Base-by-base conservation (phyloP, 345 rosid genomes). In the Rhodomyrtus tomentosa region DNA sequence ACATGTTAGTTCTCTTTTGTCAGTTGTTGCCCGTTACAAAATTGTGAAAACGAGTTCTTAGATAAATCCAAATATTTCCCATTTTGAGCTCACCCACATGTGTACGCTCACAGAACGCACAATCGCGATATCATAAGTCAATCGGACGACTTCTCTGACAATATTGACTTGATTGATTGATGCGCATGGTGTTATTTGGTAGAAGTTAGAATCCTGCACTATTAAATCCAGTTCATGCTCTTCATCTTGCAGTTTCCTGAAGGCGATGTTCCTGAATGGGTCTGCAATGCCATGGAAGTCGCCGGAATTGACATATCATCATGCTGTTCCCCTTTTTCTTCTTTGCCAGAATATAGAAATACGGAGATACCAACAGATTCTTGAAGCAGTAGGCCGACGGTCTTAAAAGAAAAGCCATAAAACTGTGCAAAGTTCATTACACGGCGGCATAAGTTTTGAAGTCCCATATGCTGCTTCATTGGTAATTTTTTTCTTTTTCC, bases 241-340 rank as follows among this genome's bases (percentile, higher is more conserved):
- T 20, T 68, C 21, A 68, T 29, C 82, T 7, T 91, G 88, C 84
- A 95, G 98, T 95, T 95, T 88, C 98, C 95, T 1, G 86, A 87
- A 85, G 96, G 98, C 7, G 93, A 93, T 81, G 91, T 95, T 81
- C 98, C 98, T 12, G 86, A 92, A 48, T 93, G 98, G 98, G 98
- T 95, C 82, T 89, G 93, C 91, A 95, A 93, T 85, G 98, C 98
- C 89, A 93, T 92, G 98, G 96, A 95, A 81, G 94, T 92, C 55
- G 96, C 98, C 51, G 96, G 92, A 86, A 87, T 95, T 36, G 94
- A 93, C 58, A 93, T 94, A 52, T 89, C 96, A 14, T 86, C 92
- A 7, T 93, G 98, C 85, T 92, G 94, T 50, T 82, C 87, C 80
- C 82, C 87, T 45, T 79, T 84, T 51, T 83, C 86, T 51, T 74